phyloP scores from a whole-genome alignment of 257 asterid species.

The Knoxia roxburghii region DNA sequence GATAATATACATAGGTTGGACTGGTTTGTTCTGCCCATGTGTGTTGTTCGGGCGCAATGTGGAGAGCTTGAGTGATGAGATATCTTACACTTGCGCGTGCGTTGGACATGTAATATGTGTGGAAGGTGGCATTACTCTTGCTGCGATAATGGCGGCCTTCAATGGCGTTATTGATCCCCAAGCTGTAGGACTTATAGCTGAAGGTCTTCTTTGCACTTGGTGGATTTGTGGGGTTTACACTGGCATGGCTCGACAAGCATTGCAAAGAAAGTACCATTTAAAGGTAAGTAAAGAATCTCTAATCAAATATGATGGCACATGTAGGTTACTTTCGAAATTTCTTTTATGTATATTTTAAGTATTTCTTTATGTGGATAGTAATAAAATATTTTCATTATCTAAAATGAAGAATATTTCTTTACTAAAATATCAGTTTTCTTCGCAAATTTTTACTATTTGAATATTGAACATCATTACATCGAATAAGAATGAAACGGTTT shows the following conservation, averaged over 20 bases:
- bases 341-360: no score
- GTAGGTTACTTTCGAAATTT: no score
- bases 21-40: constrained; percentile 71
- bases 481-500: no score
- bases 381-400: no score
- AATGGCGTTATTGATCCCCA: constrained; percentile 64
- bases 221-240: constrained; percentile 86
- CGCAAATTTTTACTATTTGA: no score
- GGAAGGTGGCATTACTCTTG: constrained; percentile 76
- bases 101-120: constrained; percentile 54
- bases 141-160: constrained; percentile 58
- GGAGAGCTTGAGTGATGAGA: constrained; percentile 52
- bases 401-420: no score
- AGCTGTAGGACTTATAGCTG: constrained; percentile 54
- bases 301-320: no score
- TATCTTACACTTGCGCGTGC: constrained; percentile 51
- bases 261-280: constrained; percentile 71
- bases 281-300: constrained; percentile 36
- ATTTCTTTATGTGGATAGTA: no score
- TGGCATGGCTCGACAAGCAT: constrained; percentile 68
- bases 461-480: no score
- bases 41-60: constrained; percentile 61
- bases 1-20: constrained; percentile 30
- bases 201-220: constrained; percentile 78
- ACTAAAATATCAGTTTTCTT: no score